Evolutionary conservation across 108 stramenopile genomes (phyloP).

Genomic region (Aurantiochytrium sp.): DNA sequence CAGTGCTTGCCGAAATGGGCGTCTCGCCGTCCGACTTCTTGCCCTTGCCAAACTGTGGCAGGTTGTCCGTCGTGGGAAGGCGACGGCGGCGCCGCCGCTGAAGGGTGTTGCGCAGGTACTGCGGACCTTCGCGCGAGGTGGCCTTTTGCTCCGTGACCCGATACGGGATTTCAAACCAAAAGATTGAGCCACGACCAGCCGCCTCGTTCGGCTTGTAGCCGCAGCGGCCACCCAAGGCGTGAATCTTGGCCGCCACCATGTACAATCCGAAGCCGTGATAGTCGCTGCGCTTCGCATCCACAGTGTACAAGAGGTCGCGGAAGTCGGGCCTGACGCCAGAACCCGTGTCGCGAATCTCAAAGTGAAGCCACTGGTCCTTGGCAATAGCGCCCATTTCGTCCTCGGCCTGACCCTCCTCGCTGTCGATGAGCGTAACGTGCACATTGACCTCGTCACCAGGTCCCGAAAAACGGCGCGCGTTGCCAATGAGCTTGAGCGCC

Average conservation of each 20-base stretch:
- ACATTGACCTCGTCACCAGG: not conserved
- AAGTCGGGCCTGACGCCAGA: slow-evolving; percentile 38
- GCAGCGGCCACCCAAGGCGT: not conserved
- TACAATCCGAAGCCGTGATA: not conserved
- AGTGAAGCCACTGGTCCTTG: not conserved
- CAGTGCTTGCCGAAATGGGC: slow-evolving; percentile 26
- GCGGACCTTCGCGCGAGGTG: not conserved
- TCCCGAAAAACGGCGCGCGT: not conserved
- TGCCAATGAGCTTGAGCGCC: not conserved
- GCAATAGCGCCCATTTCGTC: not conserved
- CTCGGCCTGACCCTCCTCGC: too few species aligned
- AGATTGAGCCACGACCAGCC: slow-evolving; percentile 55
- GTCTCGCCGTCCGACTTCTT: not conserved
- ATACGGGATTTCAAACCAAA: slow-evolving; percentile 6
- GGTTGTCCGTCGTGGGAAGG: slow-evolving; percentile 30
- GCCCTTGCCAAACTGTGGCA: slow-evolving; percentile 39
- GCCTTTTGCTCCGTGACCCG: not conserved
- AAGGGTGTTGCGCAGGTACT: not conserved
- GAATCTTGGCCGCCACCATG: not conserved
- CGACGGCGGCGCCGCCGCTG: not conserved
- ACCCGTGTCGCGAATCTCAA: slow-evolving; percentile 45
- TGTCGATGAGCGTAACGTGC: not conserved
- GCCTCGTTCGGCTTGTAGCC: slow-evolving; percentile 27
- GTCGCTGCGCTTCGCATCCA: slow-evolving; percentile 39
- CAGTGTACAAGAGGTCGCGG: slow-evolving; percentile 38